These are phyloP conservation scores for Phytophthora foliorum DNA, from an alignment of 352 stramenopile genomes.

Conservation along the genomic window DNA sequence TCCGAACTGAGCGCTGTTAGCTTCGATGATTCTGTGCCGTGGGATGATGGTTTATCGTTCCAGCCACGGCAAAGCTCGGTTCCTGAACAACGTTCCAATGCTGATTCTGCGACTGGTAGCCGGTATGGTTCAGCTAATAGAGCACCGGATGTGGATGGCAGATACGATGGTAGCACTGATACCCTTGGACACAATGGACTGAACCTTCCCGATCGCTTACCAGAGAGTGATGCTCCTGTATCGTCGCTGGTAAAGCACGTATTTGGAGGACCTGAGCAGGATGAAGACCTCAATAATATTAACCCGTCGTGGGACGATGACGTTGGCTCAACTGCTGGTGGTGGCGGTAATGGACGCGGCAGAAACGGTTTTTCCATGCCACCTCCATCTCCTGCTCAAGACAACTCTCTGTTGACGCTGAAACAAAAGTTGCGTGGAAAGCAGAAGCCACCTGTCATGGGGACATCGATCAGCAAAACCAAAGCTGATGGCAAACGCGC, in stretches of 20 bases:
- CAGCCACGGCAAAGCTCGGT: constrained; percentile 37
- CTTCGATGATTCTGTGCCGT: constrained; percentile 84
- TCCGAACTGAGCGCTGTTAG: constrained; percentile 83
- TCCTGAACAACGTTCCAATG: constrained; percentile 11
- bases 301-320: constrained; percentile 7
- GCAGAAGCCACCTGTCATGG: constrained; percentile 20
- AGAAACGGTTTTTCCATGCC: neutral
- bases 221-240: constrained; percentile 38
- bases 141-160: neutral
- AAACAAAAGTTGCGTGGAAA: constrained; percentile 41
- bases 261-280: constrained; percentile 42
- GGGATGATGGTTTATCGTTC: constrained; percentile 64
- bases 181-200: constrained; percentile 5
- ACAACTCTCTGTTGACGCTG: constrained; percentile 32
- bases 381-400: constrained; percentile 14
- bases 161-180: constrained; percentile 3
- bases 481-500: constrained; percentile 4
- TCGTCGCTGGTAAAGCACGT: constrained; percentile 70
- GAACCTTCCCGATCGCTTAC: neutral
- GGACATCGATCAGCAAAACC: constrained; percentile 9
- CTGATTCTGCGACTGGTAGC: neutral
- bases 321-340: neutral
- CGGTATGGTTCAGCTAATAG: constrained; percentile 12
- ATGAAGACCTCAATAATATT: constrained; percentile 1
- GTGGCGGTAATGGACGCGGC: neutral